A percentile compares a stretch with the other conserved stretches of the same genome.
Conservation (phyloP, 2,329 filamentous ascomycete genomes). For the Fonsecaea erecta region DNA sequence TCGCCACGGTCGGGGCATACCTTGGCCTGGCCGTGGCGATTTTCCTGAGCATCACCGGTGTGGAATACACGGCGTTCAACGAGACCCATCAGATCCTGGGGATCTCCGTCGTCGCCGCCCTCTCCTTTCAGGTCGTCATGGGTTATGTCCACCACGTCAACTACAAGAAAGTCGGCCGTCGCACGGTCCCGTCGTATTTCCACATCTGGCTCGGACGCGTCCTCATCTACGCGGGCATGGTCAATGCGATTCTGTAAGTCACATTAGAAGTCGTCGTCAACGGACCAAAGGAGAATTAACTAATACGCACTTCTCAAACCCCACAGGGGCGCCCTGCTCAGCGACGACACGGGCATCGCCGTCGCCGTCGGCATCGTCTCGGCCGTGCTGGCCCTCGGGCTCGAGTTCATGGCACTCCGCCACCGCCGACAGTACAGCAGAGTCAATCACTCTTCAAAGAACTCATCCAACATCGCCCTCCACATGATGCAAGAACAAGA, state of each 20-base stretch:
- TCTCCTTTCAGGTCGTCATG: constrained; percentile 43
- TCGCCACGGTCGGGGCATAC: constrained; percentile 45
- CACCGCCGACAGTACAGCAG: background rate
- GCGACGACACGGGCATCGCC: constrained; percentile 1
- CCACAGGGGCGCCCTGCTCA: constrained; percentile 5
- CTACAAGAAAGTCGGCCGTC: constrained; percentile 37
- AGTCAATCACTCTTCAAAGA: background rate
- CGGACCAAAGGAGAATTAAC: background rate
- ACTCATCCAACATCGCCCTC: constrained; percentile 3
- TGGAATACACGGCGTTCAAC: constrained; percentile 47
- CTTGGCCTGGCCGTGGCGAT: constrained; percentile 48
- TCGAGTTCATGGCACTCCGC: constrained; percentile 13
- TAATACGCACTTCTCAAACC: no score
- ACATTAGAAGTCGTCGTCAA: no score
- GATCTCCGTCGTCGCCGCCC: constrained; percentile 43
- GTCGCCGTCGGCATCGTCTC: background rate
- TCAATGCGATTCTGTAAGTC: constrained; percentile 18
- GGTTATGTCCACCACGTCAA: constrained; percentile 45
- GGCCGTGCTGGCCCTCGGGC: background rate
- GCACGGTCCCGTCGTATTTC: constrained; percentile 17
- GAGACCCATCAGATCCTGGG: constrained; percentile 54
- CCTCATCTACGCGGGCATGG: constrained; percentile 33
- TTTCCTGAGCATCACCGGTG: constrained; percentile 42
- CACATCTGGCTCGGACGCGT: constrained; percentile 37
- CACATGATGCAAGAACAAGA: background rate